Evolutionary conservation across 257 asterid species (phyloP).

Genomic region (Solanum virginianum): DNA sequence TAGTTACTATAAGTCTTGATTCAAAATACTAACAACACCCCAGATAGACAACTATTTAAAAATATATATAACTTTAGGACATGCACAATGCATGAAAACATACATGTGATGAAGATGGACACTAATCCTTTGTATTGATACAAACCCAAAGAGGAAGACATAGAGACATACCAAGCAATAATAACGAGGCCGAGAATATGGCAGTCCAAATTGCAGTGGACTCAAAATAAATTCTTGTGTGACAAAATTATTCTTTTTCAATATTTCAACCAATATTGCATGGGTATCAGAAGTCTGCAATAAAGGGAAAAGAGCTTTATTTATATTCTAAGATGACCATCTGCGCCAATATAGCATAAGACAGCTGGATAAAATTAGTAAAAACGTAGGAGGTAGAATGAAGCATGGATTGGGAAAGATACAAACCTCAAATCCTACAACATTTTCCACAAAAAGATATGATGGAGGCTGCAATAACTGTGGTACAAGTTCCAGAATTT

Average conservation of each 20-base stretch:
- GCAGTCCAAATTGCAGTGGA: slow-evolving; percentile 91
- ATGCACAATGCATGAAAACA: neutral
- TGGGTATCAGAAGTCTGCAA: slow-evolving; percentile 91
- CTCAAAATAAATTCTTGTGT: slow-evolving; percentile 81
- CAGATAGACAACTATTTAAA: neutral
- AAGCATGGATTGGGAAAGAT: neutral
- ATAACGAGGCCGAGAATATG: slow-evolving; percentile 95
- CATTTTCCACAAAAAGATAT: slow-evolving; percentile 89
- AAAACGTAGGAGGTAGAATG: neutral
- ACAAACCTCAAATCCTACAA: slow-evolving; percentile 96
- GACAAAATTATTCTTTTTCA: slow-evolving; percentile 56
- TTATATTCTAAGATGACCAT: neutral
- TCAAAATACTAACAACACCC: neutral
- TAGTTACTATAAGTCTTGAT: neutral
- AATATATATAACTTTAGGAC: neutral
- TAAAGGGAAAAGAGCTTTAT: neutral
- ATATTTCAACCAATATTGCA: slow-evolving; percentile 51
- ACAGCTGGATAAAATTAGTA: neutral
- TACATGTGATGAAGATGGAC: neutral
- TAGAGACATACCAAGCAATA: slow-evolving; percentile 69
- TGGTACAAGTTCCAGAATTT: slow-evolving; percentile 75
- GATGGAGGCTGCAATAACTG: slow-evolving; percentile 54
- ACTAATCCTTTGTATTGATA: neutral
- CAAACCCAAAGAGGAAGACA: neutral
- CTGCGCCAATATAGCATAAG: neutral